A percentile compares a stretch with the other conserved stretches of the same genome.
phyloP scores from a whole-genome alignment of 2,329 filamentous ascomycete genomes.

The Monosporascus sp. region DNA sequence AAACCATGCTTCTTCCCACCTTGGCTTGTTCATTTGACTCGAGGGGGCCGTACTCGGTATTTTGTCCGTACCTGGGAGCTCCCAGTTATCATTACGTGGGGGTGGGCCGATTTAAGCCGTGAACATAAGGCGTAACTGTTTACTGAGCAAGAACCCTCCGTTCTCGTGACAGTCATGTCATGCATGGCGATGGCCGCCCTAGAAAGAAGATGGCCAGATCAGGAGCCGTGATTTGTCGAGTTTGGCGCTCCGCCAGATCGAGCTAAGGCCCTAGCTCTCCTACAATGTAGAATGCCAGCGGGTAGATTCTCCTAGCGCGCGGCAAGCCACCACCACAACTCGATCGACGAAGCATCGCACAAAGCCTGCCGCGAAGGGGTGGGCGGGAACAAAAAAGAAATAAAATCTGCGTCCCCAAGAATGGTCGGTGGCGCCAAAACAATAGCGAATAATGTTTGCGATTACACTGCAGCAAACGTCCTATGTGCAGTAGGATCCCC shows the following conservation, averaged over 20 bases:
- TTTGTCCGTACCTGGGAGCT: too few species aligned
- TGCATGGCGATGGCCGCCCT: too few species aligned
- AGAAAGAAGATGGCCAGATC: not conserved
- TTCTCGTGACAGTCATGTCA: too few species aligned
- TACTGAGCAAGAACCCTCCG: too few species aligned
- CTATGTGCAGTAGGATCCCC: too few species aligned
- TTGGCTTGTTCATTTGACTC: too few species aligned
- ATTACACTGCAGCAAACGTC: not conserved
- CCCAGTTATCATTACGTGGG: too few species aligned
- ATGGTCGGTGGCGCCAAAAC: not conserved
- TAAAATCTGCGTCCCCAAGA: not conserved
- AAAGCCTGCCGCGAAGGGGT: not conserved
- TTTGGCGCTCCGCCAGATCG: not conserved
- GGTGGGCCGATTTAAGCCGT: too few species aligned
- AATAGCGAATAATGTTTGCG: not conserved
- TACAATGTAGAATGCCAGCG: too few species aligned
- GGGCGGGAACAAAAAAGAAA: not conserved
- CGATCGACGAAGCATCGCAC: not conserved
- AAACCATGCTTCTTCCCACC: not conserved
- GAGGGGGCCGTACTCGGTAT: too few species aligned
- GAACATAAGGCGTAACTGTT: too few species aligned
- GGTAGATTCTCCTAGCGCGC: not conserved
- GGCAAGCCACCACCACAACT: not conserved
- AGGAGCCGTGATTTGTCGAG: not conserved
- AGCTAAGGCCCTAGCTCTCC: not conserved